phyloP scores from a whole-genome alignment of 495 filamentous ascomycete genomes.

The Penicilliopsis zonata region DNA sequence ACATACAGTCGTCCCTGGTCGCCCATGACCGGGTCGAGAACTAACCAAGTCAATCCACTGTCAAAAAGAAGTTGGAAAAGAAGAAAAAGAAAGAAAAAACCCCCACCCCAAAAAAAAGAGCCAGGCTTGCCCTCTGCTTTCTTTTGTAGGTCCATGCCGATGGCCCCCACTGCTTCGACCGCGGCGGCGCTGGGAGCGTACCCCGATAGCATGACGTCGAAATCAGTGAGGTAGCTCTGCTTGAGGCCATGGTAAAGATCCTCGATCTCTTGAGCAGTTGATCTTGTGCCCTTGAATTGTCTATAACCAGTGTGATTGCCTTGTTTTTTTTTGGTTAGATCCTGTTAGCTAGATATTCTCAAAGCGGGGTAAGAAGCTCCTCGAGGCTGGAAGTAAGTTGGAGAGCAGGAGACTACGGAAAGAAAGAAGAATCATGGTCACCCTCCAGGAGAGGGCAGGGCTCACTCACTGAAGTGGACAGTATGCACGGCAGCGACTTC shows the following conservation, averaged over 20 bases:
- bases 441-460: constrained; percentile 1
- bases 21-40: constrained; percentile 97
- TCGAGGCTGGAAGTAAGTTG: no score
- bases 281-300: constrained; percentile 71
- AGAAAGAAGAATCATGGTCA: constrained; percentile 4
- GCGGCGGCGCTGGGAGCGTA: constrained; percentile 79
- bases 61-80: neutral
- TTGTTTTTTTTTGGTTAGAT: constrained; percentile 16
- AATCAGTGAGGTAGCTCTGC: constrained; percentile 68
- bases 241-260: constrained; percentile 76
- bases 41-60: constrained; percentile 20
- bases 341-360: constrained; percentile 1
- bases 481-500: constrained; percentile 91
- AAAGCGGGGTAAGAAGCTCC: constrained; percentile 1
- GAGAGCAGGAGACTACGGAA: neutral
- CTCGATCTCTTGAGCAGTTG: constrained; percentile 70
- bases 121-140: constrained; percentile 53
- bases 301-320: constrained; percentile 90
- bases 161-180: constrained; percentile 71
- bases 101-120: constrained; percentile 81
- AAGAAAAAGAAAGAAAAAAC: no score
- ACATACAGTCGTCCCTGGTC: constrained; percentile 89
- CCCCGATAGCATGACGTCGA: constrained; percentile 86
- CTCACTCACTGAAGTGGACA: constrained; percentile 73
- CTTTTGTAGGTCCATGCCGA: constrained; percentile 65